Evolutionary conservation across 1,284 basidiomycete genomes (phyloP), one percentile per base, ranked within the genome.

Genomic region (Leccinum pachyderme): DNA sequence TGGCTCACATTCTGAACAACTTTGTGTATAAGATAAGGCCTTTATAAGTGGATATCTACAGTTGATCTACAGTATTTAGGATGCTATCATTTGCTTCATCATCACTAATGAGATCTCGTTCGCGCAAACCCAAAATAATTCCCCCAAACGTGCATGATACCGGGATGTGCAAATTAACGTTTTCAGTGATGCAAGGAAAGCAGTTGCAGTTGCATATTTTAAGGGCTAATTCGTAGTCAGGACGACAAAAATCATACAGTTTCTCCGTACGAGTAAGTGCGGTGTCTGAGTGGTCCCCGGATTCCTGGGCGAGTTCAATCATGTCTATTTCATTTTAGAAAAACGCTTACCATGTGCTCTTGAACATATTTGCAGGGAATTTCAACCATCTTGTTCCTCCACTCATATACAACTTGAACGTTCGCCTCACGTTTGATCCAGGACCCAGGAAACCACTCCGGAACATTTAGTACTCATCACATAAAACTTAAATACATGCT

Each of bases 371-470:
- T 25, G 11, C 57, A 63, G 0, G 63, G 61, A 2, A 5, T 29
- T 3, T 63, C 55, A 1, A 59, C 8, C 32, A 53, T 49, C n/a
- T 56, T 47, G 18, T 29, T 12, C 9, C 43, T 51, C 47, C 35
- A 56, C 6, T 25, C 37, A 8, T 33, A 32, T 3, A 53, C 54
- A 15, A 49, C n/a, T 7, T 18, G 18, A 18, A 18, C 18, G 18
- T 47, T 43, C 7, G 61, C 45, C 7, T 49, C 45, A 5, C 35
- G 43, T 27, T 45, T 54, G 8, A 55, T n/a, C 25, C 29, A 48
- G 4, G 61, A 51, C 1, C 61, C 61, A 2, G 61, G 60, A 13
- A 60, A 28, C 60, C 60, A 61, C n/a, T 52, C 47, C 11, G 61
- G 61, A 5, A 63, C 31, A 29, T 47, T 33, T 8, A 60, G 18